These are phyloP conservation scores for Collybia mongolica DNA, from an alignment of 768 basidiomycete genomes.

Conservation along the genomic window DNA sequence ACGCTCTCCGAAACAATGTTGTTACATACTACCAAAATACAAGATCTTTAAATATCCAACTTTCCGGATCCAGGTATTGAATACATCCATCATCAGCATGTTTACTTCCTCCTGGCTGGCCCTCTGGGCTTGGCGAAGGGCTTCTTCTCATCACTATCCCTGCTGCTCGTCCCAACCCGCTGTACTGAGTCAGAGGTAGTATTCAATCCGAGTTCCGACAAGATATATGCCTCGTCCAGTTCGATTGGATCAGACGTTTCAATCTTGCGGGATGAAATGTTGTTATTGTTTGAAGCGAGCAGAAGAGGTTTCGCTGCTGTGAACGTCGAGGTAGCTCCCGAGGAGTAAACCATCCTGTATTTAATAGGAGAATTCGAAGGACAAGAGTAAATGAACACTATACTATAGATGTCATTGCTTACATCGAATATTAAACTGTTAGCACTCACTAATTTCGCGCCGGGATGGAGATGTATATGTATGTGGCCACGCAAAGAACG, in stretches of 20 bases:
- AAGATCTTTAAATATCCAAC: no score
- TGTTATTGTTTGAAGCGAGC: conserved; percentile 37
- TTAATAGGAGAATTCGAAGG: conserved; percentile 80
- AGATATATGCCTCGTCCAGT: conserved; percentile 62
- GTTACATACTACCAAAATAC: no score
- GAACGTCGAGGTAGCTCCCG: conserved; percentile 58
- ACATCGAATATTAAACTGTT: neutral
- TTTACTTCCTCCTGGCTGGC: conserved; percentile 47
- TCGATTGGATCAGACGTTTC: conserved; percentile 84
- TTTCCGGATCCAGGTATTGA: no score
- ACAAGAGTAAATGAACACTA: conserved; percentile 93
- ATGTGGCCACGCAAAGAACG: conserved; percentile 67
- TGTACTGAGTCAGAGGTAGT: neutral
- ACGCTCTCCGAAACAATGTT: no score
- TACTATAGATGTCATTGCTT: neutral
- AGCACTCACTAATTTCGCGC: conserved; percentile 60
- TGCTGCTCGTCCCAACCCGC: conserved; percentile 3
- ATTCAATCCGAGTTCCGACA: conserved; percentile 47
- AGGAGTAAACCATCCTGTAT: conserved; percentile 87
- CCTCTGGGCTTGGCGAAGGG: conserved; percentile 72
- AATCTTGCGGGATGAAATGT: conserved; percentile 58
- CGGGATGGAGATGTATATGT: conserved; percentile 32
- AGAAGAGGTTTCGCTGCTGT: conserved; percentile 54
- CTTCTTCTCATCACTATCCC: conserved; percentile 31
- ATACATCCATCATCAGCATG: no score